Conservation (phyloP, 345 rosid species). For the Camelina laxa region DNA sequence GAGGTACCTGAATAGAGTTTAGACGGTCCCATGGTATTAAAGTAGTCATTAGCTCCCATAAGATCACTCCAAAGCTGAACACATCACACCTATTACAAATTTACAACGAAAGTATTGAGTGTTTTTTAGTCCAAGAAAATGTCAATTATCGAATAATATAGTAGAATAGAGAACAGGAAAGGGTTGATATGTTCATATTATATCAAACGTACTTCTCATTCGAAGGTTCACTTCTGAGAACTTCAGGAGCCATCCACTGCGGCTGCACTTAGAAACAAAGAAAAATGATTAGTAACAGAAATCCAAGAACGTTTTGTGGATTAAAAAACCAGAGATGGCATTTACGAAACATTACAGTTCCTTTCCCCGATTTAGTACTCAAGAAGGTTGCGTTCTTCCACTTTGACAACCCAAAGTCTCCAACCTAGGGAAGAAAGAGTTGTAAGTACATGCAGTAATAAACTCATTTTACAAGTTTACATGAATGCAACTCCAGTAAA, state of each 20-base stretch:
- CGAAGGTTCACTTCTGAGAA: conserved; percentile 83
- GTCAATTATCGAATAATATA: background rate
- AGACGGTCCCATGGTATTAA: conserved; percentile 81
- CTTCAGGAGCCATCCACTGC: conserved; percentile 99
- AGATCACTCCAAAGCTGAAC: conserved; percentile 78
- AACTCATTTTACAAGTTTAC: background rate
- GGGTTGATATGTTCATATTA: background rate
- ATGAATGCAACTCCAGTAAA: background rate
- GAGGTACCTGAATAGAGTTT: conserved; percentile 69
- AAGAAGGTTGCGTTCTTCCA: conserved; percentile 83
- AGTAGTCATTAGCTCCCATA: conserved; percentile 87
- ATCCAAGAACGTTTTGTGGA: background rate
- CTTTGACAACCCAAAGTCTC: conserved; percentile 89
- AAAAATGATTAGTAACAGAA: background rate
- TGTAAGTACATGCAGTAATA: background rate
- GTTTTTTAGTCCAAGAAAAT: background rate
- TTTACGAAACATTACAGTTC: conserved; percentile 63
- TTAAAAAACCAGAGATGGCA: background rate
- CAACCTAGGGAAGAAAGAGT: conserved; percentile 57
- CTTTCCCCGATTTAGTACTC: conserved; percentile 76
- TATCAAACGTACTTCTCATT: conserved; percentile 68
- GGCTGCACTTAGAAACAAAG: conserved; percentile 58
- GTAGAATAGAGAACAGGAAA: background rate
- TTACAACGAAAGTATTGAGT: background rate
- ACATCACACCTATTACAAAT: conserved; percentile 73